Evolutionary conservation across 2,329 filamentous ascomycete genomes (phyloP).

Genomic region (Verticillium nubilum): DNA sequence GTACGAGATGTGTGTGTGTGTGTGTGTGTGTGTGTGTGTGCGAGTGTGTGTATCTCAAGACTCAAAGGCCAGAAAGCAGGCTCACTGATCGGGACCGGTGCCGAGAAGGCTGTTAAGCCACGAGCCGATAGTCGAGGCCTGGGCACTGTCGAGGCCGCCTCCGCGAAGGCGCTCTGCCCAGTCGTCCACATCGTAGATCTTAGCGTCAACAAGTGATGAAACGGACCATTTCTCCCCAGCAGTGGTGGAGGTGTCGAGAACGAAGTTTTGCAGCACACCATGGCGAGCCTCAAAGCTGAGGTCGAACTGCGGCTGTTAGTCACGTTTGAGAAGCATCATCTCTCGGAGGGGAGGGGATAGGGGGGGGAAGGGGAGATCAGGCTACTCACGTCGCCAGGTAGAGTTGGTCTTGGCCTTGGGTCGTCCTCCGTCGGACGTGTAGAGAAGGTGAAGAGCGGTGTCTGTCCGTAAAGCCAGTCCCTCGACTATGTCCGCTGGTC

Average conservation of each 20-base stretch:
- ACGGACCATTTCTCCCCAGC: neutral
- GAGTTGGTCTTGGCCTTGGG: slow-evolving; percentile 45
- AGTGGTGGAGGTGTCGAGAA: slow-evolving; percentile 10
- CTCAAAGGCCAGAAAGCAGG: neutral
- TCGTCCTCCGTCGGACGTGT: slow-evolving; percentile 55
- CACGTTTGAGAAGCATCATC: neutral
- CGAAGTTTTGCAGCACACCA: slow-evolving; percentile 27
- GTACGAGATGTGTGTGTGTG: neutral
- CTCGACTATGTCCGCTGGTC: slow-evolving; percentile 37
- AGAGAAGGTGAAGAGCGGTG: slow-evolving; percentile 73
- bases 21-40: too few relatives aligned
- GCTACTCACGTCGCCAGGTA: slow-evolving; percentile 39
- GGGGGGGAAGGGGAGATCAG: neutral
- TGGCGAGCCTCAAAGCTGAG: slow-evolving; percentile 30
- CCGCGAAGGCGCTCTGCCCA: slow-evolving; percentile 4
- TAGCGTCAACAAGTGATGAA: slow-evolving; percentile 2
- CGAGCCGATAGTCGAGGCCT: slow-evolving; percentile 5
- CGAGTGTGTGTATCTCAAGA: too few relatives aligned
- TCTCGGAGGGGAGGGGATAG: neutral
- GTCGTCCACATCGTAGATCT: slow-evolving; percentile 12
- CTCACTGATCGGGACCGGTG: neutral
- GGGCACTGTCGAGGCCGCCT: neutral
- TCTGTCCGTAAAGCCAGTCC: slow-evolving; percentile 80
- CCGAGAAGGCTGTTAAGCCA: slow-evolving; percentile 8
- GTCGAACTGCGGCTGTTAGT: slow-evolving; percentile 9